Conservation (phyloP, 441 rosid species). For the Adansonia grandidieri region DNA sequence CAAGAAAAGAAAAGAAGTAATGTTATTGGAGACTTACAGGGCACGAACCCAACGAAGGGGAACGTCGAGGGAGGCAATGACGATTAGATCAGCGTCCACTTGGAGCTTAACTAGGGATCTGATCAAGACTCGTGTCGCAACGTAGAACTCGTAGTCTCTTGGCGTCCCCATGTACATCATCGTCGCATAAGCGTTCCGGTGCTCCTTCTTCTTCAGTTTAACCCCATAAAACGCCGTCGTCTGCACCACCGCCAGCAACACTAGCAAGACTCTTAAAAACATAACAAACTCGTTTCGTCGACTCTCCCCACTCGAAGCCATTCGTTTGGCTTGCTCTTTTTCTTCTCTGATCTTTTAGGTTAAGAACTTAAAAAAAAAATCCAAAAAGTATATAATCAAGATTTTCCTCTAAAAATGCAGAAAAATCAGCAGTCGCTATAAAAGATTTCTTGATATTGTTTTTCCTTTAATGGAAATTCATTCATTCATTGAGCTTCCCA, state of each 20-base stretch:
- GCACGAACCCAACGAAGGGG: slow-evolving; percentile 77
- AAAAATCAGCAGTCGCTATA: neutral
- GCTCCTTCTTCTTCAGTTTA: slow-evolving; percentile 39
- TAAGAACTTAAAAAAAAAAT: neutral
- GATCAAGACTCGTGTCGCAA: slow-evolving; percentile 87
- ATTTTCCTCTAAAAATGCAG: neutral
- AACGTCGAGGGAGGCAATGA: slow-evolving; percentile 90
- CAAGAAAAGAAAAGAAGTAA: neutral
- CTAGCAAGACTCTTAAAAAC: slow-evolving; percentile 4
- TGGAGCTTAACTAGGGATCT: slow-evolving; percentile 65
- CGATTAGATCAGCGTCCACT: slow-evolving; percentile 89
- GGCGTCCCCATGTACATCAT: slow-evolving; percentile 99
- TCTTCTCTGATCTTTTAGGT: neutral
- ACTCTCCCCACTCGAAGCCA: slow-evolving; percentile 29
- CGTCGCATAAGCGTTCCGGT: slow-evolving; percentile 86
- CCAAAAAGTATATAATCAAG: neutral
- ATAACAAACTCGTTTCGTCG: neutral
- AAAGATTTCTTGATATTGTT: neutral
- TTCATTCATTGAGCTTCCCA: neutral
- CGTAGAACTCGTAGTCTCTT: slow-evolving; percentile 92
- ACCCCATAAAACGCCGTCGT: slow-evolving; percentile 27
- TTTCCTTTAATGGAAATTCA: neutral
- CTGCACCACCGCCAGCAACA: slow-evolving; percentile 27
- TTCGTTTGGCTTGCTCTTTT: neutral
- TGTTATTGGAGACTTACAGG: slow-evolving; percentile 53